A percentile compares a stretch with the other conserved stretches of the same genome.
Evolutionary conservation across 768 basidiomycete species (phyloP).

Genomic region (Kondoa malvinella): DNA sequence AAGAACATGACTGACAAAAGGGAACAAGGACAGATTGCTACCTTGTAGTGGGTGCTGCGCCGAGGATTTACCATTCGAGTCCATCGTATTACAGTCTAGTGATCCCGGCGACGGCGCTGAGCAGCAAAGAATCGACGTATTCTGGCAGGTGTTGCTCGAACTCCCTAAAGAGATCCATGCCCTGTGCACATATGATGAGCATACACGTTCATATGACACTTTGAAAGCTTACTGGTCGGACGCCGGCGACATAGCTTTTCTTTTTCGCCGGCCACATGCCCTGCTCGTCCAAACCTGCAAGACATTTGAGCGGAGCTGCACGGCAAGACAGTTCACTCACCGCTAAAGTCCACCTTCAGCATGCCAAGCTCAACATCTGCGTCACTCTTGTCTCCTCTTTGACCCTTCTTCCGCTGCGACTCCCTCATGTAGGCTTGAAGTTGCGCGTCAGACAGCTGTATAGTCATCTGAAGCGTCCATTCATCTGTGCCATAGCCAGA

Average conservation of each 20-base stretch:
- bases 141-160: constrained; percentile 59
- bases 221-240: constrained; percentile 19
- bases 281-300: constrained; percentile 46
- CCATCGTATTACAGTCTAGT: not conserved
- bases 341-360: constrained; percentile 60
- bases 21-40: too few species aligned
- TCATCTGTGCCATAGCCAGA: constrained; percentile 63
- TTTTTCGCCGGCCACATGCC: constrained; percentile 69
- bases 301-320: not conserved
- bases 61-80: too few species aligned
- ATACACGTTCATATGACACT: constrained; percentile 38
- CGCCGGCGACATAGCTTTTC: constrained; percentile 22
- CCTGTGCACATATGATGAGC: constrained; percentile 31
- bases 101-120: constrained; percentile 15
- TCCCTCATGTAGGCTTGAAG: constrained; percentile 16
- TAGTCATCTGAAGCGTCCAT: constrained; percentile 55
- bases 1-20: too few species aligned
- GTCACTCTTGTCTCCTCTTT: constrained; percentile 19
- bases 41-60: too few species aligned
- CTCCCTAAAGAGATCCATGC: constrained; percentile 56
- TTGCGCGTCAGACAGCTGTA: constrained; percentile 38
- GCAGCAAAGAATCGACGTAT: constrained; percentile 39
- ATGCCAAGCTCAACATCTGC: constrained; percentile 21
- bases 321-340: not conserved
- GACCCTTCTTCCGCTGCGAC: constrained; percentile 25